Percentiles rank a stretch among this genome's conserved stretches.
Evolutionary conservation across 371 early-diverging fungal species (phyloP).

Genomic region (Coemansia sp.): DNA sequence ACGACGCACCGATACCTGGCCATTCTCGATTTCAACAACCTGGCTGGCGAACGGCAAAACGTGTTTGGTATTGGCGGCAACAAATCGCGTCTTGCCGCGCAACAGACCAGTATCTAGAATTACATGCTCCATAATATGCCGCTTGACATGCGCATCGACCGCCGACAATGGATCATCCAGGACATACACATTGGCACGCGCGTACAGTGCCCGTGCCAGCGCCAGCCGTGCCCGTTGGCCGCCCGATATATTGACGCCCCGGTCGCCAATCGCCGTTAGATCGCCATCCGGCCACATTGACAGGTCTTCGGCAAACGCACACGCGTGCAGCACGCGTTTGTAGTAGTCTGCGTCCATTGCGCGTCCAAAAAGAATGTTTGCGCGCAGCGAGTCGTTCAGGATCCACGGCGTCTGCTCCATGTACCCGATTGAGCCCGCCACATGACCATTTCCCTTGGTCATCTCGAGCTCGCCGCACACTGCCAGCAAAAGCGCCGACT

Average conservation of each 20-base stretch:
- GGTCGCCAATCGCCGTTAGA: conserved; percentile 54
- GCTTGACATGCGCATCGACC: conserved; percentile 61
- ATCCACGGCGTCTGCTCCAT: conserved; percentile 70
- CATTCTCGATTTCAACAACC: conserved; percentile 60
- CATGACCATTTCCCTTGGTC: conserved; percentile 34
- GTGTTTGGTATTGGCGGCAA: conserved; percentile 56
- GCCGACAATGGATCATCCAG: conserved; percentile 75
- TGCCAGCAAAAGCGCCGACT: conserved; percentile 44
- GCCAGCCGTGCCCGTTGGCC: conserved; percentile 74
- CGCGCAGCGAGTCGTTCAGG: conserved; percentile 67
- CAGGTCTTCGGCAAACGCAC: conserved; percentile 70
- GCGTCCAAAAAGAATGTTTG: conserved; percentile 79
- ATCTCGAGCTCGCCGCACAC: conserved; percentile 47
- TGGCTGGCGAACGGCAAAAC: conserved; percentile 58
- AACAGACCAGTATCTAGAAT: conserved; percentile 60
- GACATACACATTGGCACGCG: conserved; percentile 66
- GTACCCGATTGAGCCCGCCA: conserved; percentile 57
- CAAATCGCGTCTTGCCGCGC: conserved; percentile 54
- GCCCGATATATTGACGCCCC: conserved; percentile 78
- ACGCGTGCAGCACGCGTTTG: conserved; percentile 60
- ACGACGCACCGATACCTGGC: conserved; percentile 42
- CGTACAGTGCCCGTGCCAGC: conserved; percentile 78
- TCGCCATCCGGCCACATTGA: conserved; percentile 76
- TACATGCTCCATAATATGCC: conserved; percentile 54
- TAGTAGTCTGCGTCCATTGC: conserved; percentile 65